These are phyloP conservation scores for Aspergillus nidulans DNA, from an alignment of 495 filamentous ascomycete species.

Conservation along the genomic window DNA sequence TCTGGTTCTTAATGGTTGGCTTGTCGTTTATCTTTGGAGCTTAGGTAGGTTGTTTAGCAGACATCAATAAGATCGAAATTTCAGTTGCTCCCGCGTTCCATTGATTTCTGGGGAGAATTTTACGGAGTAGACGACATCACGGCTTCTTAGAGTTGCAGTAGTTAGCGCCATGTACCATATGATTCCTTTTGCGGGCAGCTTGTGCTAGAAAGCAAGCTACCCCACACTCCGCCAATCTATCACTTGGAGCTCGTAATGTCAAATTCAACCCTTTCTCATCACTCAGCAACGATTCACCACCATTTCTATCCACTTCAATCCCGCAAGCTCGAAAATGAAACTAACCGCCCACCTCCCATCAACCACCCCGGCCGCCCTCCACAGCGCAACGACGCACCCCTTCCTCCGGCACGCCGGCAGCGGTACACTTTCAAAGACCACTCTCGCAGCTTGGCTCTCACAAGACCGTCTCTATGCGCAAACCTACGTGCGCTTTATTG, in stretches of 20 bases:
- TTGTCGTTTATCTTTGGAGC: background rate
- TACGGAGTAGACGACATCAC: too few species aligned
- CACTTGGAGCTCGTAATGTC: background rate
- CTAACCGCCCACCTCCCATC: conserved; percentile 29
- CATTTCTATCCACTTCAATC: background rate
- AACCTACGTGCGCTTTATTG: conserved; percentile 65
- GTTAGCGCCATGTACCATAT: too few species aligned
- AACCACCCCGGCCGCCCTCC: conserved; percentile 35
- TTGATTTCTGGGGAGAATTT: too few species aligned
- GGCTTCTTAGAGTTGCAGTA: too few species aligned
- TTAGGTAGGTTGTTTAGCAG: background rate
- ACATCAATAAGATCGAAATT: background rate
- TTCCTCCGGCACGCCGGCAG: conserved; percentile 66
- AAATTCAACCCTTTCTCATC: background rate
- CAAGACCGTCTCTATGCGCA: conserved; percentile 75
- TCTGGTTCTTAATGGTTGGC: background rate
- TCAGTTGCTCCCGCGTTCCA: too few species aligned
- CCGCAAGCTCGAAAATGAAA: conserved; percentile 12
- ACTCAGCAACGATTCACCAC: background rate
- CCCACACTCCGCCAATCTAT: conserved; percentile 2
- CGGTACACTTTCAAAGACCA: conserved; percentile 52
- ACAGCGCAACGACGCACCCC: conserved; percentile 56
- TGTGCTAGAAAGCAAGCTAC: background rate
- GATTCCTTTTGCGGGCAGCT: background rate
- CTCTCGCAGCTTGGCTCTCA: conserved; percentile 64